A percentile compares a stretch with the other conserved stretches of the same genome.
phyloP scores from a whole-genome alignment of 2,329 filamentous ascomycete species.

The Rhynchosporium agropyri region DNA sequence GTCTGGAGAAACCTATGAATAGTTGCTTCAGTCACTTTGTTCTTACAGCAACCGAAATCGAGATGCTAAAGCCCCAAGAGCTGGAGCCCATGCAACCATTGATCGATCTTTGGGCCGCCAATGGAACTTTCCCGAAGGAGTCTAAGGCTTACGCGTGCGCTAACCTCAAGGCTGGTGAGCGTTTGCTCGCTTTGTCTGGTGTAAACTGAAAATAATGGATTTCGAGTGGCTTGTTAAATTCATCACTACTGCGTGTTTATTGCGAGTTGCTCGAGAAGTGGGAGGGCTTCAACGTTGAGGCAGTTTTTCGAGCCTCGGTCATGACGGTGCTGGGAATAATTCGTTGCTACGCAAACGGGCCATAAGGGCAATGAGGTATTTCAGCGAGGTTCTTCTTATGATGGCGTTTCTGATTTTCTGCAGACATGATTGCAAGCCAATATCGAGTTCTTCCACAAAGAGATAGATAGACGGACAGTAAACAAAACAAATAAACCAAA shows the following conservation, averaged over 20 bases:
- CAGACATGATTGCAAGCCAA: slow-evolving; percentile 8
- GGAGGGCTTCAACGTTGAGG: neutral
- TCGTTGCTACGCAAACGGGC: slow-evolving; percentile 28
- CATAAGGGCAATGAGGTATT: slow-evolving; percentile 29
- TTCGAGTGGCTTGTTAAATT: neutral
- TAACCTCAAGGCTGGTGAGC: slow-evolving; percentile 62
- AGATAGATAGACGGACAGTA: neutral
- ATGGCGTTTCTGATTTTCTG: slow-evolving; percentile 33
- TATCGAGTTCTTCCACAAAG: slow-evolving; percentile 3
- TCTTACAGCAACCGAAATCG: slow-evolving; percentile 76
- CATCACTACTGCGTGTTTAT: neutral
- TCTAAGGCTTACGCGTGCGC: slow-evolving; percentile 68
- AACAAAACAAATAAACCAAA: neutral
- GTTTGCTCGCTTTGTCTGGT: slow-evolving; percentile 48
- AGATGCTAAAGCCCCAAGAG: slow-evolving; percentile 85
- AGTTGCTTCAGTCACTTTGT: slow-evolving; percentile 87
- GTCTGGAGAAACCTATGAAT: slow-evolving; percentile 79
- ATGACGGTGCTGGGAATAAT: slow-evolving; percentile 19
- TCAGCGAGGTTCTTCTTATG: slow-evolving; percentile 27
- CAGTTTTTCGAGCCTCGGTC: neutral
- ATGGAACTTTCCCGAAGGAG: slow-evolving; percentile 81
- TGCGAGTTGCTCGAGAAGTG: neutral
- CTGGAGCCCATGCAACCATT: slow-evolving; percentile 95
- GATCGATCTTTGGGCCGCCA: slow-evolving; percentile 88
- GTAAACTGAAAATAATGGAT: slow-evolving; percentile 16